phyloP scores from a whole-genome alignment of 2,329 filamentous ascomycete species.

The Monilinia aucupariae region DNA sequence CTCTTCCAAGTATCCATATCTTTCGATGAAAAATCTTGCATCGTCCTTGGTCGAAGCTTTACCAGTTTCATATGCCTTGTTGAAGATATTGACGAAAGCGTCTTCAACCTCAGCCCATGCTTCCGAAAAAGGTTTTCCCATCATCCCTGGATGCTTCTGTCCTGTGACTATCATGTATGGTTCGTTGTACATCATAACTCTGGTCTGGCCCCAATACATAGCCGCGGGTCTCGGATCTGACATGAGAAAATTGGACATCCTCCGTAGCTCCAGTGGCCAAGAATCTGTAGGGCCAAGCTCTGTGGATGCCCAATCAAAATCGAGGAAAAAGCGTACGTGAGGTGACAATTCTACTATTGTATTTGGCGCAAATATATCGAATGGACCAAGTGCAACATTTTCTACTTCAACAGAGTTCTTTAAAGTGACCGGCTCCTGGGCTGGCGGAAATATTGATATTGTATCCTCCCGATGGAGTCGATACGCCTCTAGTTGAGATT shows the following conservation, averaged over 20 bases:
- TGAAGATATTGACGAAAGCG: conserved; percentile 32
- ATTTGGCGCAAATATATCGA: conserved; percentile 28
- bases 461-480: conserved; percentile 10
- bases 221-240: conserved; percentile 69
- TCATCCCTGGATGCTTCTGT: conserved; percentile 67
- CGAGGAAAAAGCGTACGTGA: conserved; percentile 32
- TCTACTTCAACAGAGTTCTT: neutral
- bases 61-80: conserved; percentile 30
- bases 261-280: conserved; percentile 66
- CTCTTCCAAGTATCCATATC: conserved; percentile 37
- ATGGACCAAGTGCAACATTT: conserved; percentile 14
- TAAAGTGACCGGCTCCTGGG: conserved; percentile 1
- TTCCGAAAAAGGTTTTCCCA: conserved; percentile 45
- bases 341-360: conserved; percentile 21
- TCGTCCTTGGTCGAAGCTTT: conserved; percentile 28
- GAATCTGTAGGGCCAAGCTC: conserved; percentile 28
- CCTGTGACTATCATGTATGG: conserved; percentile 66
- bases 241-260: conserved; percentile 80
- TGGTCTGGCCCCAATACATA: conserved; percentile 73
- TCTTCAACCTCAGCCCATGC: conserved; percentile 38
- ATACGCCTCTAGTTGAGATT: conserved; percentile 8
- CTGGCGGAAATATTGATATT: conserved; percentile 6
- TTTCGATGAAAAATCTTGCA: conserved; percentile 33
- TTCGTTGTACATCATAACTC: conserved; percentile 66
- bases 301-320: conserved; percentile 41